phyloP scores from a whole-genome alignment of 495 filamentous ascomycete species.

The Parachaetomium inaequale region DNA sequence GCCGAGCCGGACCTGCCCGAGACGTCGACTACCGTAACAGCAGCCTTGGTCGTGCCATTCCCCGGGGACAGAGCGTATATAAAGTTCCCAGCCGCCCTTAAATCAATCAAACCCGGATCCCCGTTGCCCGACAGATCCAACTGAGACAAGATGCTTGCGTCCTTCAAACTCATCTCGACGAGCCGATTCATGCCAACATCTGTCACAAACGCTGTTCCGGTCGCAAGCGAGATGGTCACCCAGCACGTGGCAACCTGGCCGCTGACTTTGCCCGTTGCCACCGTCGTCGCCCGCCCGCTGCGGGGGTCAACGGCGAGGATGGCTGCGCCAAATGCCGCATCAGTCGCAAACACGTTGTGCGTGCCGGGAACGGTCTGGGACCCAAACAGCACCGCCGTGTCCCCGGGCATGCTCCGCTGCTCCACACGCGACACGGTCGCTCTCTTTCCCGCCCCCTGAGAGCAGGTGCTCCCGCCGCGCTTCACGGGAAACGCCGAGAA shows the following conservation, averaged over 20 bases:
- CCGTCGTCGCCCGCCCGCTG: conserved; percentile 22
- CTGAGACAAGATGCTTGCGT: conserved; percentile 39
- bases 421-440: conserved; percentile 21
- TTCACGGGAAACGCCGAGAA: conserved; percentile 37
- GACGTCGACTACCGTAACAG: conserved; percentile 51
- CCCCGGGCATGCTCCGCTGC: conserved; percentile 38
- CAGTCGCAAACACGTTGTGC: conserved; percentile 48
- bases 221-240: conserved; percentile 42
- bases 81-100: conserved; percentile 48
- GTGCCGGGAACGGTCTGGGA: conserved; percentile 41
- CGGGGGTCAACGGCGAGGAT: conserved; percentile 31
- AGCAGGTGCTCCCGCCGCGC: conserved; percentile 13
- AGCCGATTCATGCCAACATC: conserved; percentile 51
- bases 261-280: conserved; percentile 32
- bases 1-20: conserved; percentile 1
- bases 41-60: conserved; percentile 43
- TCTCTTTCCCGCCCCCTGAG: neutral
- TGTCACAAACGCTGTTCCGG: conserved; percentile 50
- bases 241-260: conserved; percentile 57
- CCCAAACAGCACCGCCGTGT: conserved; percentile 56
- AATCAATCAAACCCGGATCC: conserved; percentile 53
- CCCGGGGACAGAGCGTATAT: conserved; percentile 55
- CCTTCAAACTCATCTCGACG: conserved; percentile 48
- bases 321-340: conserved; percentile 52
- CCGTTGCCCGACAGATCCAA: conserved; percentile 40